These are phyloP conservation scores for Venturia oleaginea DNA, from an alignment of 2,329 filamentous ascomycete species.

Conservation along the genomic window DNA sequence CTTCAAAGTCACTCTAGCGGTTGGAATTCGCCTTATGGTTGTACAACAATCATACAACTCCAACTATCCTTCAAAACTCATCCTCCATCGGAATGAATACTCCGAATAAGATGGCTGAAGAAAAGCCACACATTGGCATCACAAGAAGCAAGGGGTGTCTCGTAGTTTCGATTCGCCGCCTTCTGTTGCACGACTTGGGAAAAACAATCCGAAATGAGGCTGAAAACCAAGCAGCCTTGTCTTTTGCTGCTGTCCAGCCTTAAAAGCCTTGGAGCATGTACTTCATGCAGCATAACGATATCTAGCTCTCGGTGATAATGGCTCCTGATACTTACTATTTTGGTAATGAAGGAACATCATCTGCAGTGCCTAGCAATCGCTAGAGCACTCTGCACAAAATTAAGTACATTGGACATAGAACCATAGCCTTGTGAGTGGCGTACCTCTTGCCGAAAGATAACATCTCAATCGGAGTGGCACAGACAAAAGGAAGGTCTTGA, in stretches of 20 bases:
- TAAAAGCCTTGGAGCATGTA: background rate
- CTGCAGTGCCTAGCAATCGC: background rate
- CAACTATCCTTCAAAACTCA: background rate
- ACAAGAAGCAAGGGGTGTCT: background rate
- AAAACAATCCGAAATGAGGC: background rate
- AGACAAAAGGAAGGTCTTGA: background rate
- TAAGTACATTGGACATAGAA: background rate
- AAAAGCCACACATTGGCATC: background rate
- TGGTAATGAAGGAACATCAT: background rate
- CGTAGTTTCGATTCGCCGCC: background rate
- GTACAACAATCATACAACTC: background rate
- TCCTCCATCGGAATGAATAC: background rate
- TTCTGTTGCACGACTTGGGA: background rate
- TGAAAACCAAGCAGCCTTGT: background rate
- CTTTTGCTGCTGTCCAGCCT: background rate
- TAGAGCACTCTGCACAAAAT: background rate
- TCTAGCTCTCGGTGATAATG: background rate
- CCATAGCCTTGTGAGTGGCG: background rate
- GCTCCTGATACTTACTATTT: background rate
- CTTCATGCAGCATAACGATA: background rate
- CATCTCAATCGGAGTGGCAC: background rate
- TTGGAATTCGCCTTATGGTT: background rate
- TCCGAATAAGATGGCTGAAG: background rate
- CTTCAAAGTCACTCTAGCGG: background rate
- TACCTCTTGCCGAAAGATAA: background rate